Conservation (phyloP, 768 basidiomycete genomes). For the Zangia roseola region DNA sequence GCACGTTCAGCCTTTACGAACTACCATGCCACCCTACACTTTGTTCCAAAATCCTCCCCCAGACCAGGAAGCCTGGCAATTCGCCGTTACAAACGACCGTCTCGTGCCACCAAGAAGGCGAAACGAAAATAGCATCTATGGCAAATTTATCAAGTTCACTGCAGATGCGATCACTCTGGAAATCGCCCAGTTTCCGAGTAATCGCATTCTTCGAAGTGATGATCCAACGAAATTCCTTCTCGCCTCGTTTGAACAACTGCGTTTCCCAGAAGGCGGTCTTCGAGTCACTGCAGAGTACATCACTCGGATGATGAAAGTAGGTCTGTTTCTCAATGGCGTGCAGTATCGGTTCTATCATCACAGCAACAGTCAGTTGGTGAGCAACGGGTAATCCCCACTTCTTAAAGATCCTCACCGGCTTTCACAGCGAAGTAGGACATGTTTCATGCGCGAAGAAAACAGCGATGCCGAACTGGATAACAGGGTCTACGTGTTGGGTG, state of each 20-base stretch:
- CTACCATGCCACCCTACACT: slow-evolving; percentile 21
- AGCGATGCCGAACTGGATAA: slow-evolving; percentile 55
- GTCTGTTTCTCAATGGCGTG: slow-evolving; percentile 53
- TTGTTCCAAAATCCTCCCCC: slow-evolving; percentile 41
- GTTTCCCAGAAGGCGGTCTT: slow-evolving; percentile 53
- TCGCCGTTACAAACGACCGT: slow-evolving; percentile 35
- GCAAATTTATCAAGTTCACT: slow-evolving; percentile 53
- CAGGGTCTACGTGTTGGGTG: slow-evolving; percentile 56
- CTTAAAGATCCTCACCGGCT: not conserved
- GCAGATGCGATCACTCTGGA: slow-evolving; percentile 50
- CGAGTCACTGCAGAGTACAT: slow-evolving; percentile 56
- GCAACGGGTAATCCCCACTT: not conserved
- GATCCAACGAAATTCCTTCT: slow-evolving; percentile 57
- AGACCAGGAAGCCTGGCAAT: slow-evolving; percentile 55
- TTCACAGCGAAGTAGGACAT: slow-evolving; percentile 57
- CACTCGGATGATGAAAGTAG: slow-evolving; percentile 49
- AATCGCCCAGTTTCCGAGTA: slow-evolving; percentile 49
- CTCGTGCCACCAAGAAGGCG: slow-evolving; percentile 29
- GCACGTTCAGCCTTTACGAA: not conserved
- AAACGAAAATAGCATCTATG: slow-evolving; percentile 30
- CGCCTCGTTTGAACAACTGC: slow-evolving; percentile 49
- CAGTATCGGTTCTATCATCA: slow-evolving; percentile 73
- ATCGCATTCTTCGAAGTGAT: slow-evolving; percentile 58
- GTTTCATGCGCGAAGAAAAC: slow-evolving; percentile 56
- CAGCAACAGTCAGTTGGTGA: slow-evolving; percentile 68